These are phyloP conservation scores for Bryum argenteum DNA, from an alignment of 225 moss, liverwort and hornwort species.

Conservation along the genomic window DNA sequence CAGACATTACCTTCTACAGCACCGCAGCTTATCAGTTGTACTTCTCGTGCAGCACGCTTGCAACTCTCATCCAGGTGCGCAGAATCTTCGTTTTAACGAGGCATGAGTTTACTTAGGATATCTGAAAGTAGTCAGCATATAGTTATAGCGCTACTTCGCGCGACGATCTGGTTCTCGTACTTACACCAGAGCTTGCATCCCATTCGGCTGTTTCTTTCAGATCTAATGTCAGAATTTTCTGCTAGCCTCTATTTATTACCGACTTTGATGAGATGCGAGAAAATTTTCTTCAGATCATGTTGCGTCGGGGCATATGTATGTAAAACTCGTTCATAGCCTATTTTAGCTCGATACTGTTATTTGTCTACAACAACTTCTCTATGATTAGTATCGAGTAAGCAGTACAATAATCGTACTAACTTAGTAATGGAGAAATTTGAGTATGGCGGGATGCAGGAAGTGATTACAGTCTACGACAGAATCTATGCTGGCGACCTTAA, in stretches of 20 bases:
- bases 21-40: slow-evolving; percentile 77
- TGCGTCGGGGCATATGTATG: background rate
- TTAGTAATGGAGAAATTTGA: slow-evolving; percentile 16
- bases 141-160: slow-evolving; percentile 3
- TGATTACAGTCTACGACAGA: slow-evolving; percentile 60
- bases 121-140: slow-evolving; percentile 3
- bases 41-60: slow-evolving; percentile 75
- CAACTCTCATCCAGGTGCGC: slow-evolving; percentile 79
- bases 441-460: slow-evolving; percentile 60
- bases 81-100: slow-evolving; percentile 17
- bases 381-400: background rate
- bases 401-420: background rate
- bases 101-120: slow-evolving; percentile 1
- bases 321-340: too few species aligned
- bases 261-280: slow-evolving; percentile 10
- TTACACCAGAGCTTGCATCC: too few species aligned
- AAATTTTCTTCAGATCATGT: slow-evolving; percentile 7
- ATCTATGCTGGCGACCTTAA: slow-evolving; percentile 70
- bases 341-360: background rate
- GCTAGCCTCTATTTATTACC: too few species aligned
- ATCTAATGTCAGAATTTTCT: too few species aligned
- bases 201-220: too few species aligned
- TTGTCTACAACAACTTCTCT: background rate
- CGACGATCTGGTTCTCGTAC: background rate
- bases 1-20: slow-evolving; percentile 68